Evolutionary conservation across 2,329 filamentous ascomycete species (phyloP).

Genomic region (Zymoseptoria pseudotritici): DNA sequence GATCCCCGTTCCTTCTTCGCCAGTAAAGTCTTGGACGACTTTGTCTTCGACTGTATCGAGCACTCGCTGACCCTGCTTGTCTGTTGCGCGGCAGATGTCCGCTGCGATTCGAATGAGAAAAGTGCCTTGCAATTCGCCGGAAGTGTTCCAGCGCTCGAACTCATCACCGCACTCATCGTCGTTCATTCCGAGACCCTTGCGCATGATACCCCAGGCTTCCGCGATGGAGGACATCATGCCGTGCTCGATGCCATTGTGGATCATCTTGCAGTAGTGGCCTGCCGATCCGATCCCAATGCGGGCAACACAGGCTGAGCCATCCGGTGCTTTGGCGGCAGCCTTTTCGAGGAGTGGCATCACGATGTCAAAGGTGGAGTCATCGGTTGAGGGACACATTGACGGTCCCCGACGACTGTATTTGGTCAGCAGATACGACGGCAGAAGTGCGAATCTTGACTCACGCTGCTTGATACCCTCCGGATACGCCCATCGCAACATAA

Average conservation of each 20-base stretch:
- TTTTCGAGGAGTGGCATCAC: slow-evolving; percentile 55
- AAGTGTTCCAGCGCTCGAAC: slow-evolving; percentile 53
- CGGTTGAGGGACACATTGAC: slow-evolving; percentile 60
- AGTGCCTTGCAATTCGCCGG: slow-evolving; percentile 51
- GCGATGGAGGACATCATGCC: slow-evolving; percentile 58
- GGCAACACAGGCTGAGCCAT: slow-evolving; percentile 54
- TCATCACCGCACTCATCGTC: slow-evolving; percentile 55
- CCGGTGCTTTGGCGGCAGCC: slow-evolving; percentile 55
- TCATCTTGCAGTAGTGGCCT: slow-evolving; percentile 69
- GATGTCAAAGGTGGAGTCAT: slow-evolving; percentile 48
- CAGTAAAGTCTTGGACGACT: slow-evolving; percentile 61
- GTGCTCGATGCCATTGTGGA: slow-evolving; percentile 68
- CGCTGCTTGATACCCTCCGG: slow-evolving; percentile 62
- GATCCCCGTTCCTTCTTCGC: slow-evolving; percentile 59
- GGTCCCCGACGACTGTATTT: slow-evolving; percentile 47
- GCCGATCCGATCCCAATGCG: slow-evolving; percentile 55
- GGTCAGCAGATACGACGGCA: neutral
- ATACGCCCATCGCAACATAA: slow-evolving; percentile 62
- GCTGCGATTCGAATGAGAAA: slow-evolving; percentile 58
- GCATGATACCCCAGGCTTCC: slow-evolving; percentile 60
- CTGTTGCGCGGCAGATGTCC: slow-evolving; percentile 51
- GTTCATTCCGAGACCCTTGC: slow-evolving; percentile 49
- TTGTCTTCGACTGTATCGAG: slow-evolving; percentile 60
- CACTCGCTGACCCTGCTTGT: slow-evolving; percentile 41
- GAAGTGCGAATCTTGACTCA: slow-evolving; percentile 9